A percentile compares a stretch with the other conserved stretches of the same genome.
Evolutionary conservation across 2,329 filamentous ascomycete species (phyloP).

Genomic region (Colletotrichum chrysophilum): DNA sequence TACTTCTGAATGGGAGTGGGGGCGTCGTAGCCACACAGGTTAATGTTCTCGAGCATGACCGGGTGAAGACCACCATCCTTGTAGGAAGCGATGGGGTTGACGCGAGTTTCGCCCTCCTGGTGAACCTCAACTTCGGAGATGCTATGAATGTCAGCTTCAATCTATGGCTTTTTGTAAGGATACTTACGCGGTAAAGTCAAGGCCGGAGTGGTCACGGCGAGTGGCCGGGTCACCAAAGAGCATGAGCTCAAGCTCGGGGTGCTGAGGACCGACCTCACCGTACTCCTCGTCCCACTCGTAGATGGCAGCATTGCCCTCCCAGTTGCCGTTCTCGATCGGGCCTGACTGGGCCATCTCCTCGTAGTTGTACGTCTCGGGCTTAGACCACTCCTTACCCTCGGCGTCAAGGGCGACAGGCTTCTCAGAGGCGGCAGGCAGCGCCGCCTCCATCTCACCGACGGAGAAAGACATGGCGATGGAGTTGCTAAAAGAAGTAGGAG

Average conservation of each 20-base stretch:
- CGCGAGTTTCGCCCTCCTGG: constrained; percentile 61
- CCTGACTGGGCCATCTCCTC: constrained; percentile 29
- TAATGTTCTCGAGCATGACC: constrained; percentile 78
- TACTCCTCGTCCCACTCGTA: constrained; percentile 89
- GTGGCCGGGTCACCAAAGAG: constrained; percentile 71
- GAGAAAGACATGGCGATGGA: neutral
- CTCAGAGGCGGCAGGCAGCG: constrained; percentile 33
- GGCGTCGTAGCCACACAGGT: constrained; percentile 70
- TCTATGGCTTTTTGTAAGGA: neutral
- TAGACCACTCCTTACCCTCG: constrained; percentile 47
- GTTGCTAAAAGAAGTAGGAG: neutral
- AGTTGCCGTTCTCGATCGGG: constrained; percentile 32
- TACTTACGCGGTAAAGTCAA: constrained; percentile 67
- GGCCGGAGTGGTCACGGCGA: constrained; percentile 55
- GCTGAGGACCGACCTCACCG: constrained; percentile 81
- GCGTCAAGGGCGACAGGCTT: constrained; percentile 25
- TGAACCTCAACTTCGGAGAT: constrained; percentile 59
- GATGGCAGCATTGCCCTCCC: constrained; percentile 62
- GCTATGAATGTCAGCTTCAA: constrained; percentile 41
- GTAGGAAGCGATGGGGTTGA: constrained; percentile 64
- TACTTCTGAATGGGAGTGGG: constrained; percentile 92
- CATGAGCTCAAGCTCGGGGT: constrained; percentile 72
- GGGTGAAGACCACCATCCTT: constrained; percentile 84
- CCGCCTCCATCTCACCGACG: constrained; percentile 30
- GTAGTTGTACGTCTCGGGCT: constrained; percentile 55